Conservation (phyloP, 768 basidiomycete species). For the Gautieria morchelliformis region DNA sequence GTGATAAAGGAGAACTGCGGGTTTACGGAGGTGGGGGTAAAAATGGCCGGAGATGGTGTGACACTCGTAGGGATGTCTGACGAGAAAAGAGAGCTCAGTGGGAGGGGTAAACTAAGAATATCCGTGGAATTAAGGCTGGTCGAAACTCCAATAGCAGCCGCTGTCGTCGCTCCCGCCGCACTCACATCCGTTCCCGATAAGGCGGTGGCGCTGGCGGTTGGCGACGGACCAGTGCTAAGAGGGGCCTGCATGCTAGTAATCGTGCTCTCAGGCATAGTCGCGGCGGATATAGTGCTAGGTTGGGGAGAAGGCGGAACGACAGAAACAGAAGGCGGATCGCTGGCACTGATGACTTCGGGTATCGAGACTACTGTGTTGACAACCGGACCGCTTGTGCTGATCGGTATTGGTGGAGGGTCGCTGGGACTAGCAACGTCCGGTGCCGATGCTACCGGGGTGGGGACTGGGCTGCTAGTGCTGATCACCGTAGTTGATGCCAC, state of each 20-base stretch:
- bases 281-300: not conserved
- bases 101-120: not conserved
- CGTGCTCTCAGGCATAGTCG: not conserved
- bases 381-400: too few species aligned
- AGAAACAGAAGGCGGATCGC: too few species aligned
- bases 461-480: too few species aligned
- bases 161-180: constrained; percentile 6
- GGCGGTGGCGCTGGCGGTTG: constrained; percentile 2
- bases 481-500: too few species aligned
- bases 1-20: constrained; percentile 1
- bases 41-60: constrained; percentile 12
- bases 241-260: not conserved
- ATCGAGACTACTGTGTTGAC: too few species aligned
- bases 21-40: constrained; percentile 8
- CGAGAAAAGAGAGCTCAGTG: not conserved
- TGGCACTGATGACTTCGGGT: too few species aligned
- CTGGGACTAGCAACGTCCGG: too few species aligned
- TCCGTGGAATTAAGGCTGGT: not conserved
- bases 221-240: not conserved
- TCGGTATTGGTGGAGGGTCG: too few species aligned
- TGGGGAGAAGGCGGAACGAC: too few species aligned
- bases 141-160: not conserved
- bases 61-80: not conserved
- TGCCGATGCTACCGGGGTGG: too few species aligned
- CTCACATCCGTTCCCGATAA: not conserved